Conservation (phyloP, 2,329 filamentous ascomycete species). For the Aureobasidium sp. region DNA sequence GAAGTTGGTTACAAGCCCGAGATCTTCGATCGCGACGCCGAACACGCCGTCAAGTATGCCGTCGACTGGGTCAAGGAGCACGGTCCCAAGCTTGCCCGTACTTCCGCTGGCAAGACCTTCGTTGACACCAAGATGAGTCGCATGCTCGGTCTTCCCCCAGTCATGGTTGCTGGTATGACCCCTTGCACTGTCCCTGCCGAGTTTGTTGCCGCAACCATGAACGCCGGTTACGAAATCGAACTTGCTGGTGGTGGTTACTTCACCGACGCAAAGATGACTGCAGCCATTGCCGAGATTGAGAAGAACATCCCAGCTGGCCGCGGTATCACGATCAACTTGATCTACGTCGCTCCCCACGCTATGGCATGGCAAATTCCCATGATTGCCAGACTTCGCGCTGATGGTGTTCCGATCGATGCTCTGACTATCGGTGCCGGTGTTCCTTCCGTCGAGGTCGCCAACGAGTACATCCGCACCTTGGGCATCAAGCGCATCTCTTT, state of each 20-base stretch:
- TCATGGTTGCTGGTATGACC: slow-evolving; percentile 93
- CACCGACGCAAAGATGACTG: slow-evolving; percentile 71
- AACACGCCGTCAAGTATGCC: slow-evolving; percentile 89
- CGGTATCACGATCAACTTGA: slow-evolving; percentile 82
- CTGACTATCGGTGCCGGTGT: slow-evolving; percentile 90
- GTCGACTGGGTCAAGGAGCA: slow-evolving; percentile 98
- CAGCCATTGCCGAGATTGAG: slow-evolving; percentile 77
- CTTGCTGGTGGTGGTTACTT: slow-evolving; percentile 86
- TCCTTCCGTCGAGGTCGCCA: slow-evolving; percentile 83
- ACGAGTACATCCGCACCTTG: slow-evolving; percentile 88
- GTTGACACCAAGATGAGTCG: slow-evolving; percentile 96
- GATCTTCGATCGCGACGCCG: slow-evolving; percentile 90
- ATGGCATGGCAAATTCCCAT: slow-evolving; percentile 92
- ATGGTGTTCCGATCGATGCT: slow-evolving; percentile 85
- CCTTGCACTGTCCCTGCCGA: slow-evolving; percentile 84
- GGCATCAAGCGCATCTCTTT: slow-evolving; percentile 89
- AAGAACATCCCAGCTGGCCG: slow-evolving; percentile 73
- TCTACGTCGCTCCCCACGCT: slow-evolving; percentile 81
- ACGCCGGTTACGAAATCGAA: slow-evolving; percentile 90
- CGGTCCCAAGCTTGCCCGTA: slow-evolving; percentile 85
- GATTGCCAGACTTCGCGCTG: slow-evolving; percentile 67
- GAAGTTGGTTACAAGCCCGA: slow-evolving; percentile 98
- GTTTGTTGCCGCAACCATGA: slow-evolving; percentile 87
- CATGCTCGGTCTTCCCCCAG: slow-evolving; percentile 71
- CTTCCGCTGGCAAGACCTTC: slow-evolving; percentile 78